Evolutionary conservation across 2,329 filamentous ascomycete species (phyloP), one percentile per base, ranked within the genome.

Genomic region (Xylaria polymorpha): DNA sequence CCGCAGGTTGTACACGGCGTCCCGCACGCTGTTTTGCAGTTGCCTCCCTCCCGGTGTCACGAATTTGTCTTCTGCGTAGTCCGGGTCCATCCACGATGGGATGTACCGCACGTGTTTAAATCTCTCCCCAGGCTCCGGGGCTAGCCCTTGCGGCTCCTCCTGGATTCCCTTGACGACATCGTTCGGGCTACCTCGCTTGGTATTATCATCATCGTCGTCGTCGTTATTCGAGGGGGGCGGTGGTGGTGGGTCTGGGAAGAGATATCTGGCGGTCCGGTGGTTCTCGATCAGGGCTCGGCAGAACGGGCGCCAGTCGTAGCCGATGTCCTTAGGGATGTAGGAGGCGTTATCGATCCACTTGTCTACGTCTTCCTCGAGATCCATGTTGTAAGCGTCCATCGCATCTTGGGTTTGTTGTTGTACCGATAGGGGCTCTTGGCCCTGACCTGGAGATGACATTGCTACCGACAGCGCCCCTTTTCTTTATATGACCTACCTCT

Each of bases 81-180:
- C 67, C 1, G 76, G 77, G 37, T 77, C 73, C 29, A 41, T 60
- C 74, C 75, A 78, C 20, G 71, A 70, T 1, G 77, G 77, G 32
- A 76, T 32, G 35, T 77, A 78, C 20, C 66, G 67, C 10, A 71
- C 65, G 22, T 69, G 65, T 0, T 71, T 22, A 67, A 69, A 76
- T 1, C 43, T 56, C 3, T 41, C 18, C 3, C 43, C 61, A 29
- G 4, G 8, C 1, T 15, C 15, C 6, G 61, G 61, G 20, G 20
- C 61, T n/a, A 57, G 25, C 8, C 18, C 29, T 12, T 20, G n/a
- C 32, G 59, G 59, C 37, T 44, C 48, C 8, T 57, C 37, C 37
- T 57, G 55, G n/a, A 57, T 41, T 0, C 74, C 75, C 22, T 18
- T 61, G 7, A n/a, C 0, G 15, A 41, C 25, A 39, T 66, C 61